phyloP scores from a whole-genome alignment of 1,139 yeast genomes.

The Suhomyces coccinellae region DNA sequence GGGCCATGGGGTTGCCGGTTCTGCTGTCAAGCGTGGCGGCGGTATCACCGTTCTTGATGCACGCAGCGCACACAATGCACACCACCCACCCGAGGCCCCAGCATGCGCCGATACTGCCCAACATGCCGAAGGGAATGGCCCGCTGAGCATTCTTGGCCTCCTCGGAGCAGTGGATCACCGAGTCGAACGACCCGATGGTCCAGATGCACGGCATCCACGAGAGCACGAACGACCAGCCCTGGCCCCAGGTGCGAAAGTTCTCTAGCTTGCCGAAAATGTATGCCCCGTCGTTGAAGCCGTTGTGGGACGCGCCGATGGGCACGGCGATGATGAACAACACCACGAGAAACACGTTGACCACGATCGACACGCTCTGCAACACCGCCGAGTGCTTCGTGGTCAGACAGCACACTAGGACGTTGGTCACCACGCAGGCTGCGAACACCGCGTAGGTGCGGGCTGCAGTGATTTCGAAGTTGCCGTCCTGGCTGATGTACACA shows the following conservation, averaged over 20 bases:
- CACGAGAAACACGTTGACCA: conserved; percentile 55
- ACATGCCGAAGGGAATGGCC: conserved; percentile 35
- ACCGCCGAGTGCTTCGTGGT: conserved; percentile 46
- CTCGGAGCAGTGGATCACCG: conserved; percentile 35
- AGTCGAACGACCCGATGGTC: conserved; percentile 36
- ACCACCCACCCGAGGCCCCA: conserved; percentile 63
- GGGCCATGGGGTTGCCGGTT: conserved; percentile 63
- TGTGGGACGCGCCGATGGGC: conserved; percentile 52
- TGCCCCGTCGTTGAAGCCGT: conserved; percentile 40
- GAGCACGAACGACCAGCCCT: conserved; percentile 53
- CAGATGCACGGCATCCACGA: conserved; percentile 36
- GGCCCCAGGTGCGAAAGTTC: conserved; percentile 58
- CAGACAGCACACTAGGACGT: conserved; percentile 31
- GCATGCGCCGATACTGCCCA: conserved; percentile 55
- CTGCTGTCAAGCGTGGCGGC: conserved; percentile 23
- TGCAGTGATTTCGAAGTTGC: conserved; percentile 33
- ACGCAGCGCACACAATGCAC: conserved; percentile 55
- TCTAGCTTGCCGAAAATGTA: conserved; percentile 52
- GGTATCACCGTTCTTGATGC: conserved; percentile 29
- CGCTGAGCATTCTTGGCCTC: conserved; percentile 30
- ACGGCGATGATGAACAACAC: conserved; percentile 65
- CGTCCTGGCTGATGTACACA: conserved; percentile 32
- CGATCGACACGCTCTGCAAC: conserved; percentile 56
- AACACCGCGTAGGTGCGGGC: conserved; percentile 38
- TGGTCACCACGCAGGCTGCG: conserved; percentile 34